Percentiles rank a stretch among this genome's conserved stretches.
These are phyloP conservation scores for Syncephalastrum sp. DNA, from an alignment of 371 early-diverging fungal species.

Conservation along the genomic window DNA sequence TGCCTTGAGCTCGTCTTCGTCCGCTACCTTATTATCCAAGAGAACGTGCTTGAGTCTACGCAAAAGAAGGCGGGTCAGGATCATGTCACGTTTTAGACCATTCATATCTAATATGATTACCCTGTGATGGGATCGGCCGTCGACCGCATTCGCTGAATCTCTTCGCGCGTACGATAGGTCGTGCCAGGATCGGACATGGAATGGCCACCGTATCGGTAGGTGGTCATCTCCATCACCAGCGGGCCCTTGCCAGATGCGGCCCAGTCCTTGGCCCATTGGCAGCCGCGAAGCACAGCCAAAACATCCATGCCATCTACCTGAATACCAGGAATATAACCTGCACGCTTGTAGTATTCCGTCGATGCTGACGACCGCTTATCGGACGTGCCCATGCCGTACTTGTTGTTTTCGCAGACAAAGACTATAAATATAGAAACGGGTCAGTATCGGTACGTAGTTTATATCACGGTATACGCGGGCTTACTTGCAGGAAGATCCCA, in stretches of 20 bases:
- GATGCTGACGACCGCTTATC: constrained; percentile 90
- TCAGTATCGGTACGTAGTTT: not conserved
- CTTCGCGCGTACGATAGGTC: constrained; percentile 96
- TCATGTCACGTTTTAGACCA: constrained; percentile 44
- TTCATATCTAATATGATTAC: constrained; percentile 71
- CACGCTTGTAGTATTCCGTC: constrained; percentile 94
- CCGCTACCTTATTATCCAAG: constrained; percentile 64
- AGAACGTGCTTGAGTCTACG: constrained; percentile 63
- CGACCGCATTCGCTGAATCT: constrained; percentile 96
- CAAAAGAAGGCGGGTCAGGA: not conserved
- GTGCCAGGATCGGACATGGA: constrained; percentile 99
- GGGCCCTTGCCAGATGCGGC: constrained; percentile 89
- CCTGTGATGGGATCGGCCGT: constrained; percentile 94
- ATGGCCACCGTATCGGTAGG: constrained; percentile 99
- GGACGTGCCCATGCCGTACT: constrained; percentile 99
- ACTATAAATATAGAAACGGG: constrained; percentile 28
- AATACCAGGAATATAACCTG: constrained; percentile 94
- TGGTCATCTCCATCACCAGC: constrained; percentile 94
- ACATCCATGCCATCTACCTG: constrained; percentile 95
- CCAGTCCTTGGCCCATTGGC: constrained; percentile 85
- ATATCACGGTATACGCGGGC: not conserved
- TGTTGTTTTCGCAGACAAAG: constrained; percentile 99
- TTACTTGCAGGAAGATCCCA: constrained; percentile 84
- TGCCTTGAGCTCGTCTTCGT: constrained; percentile 89
- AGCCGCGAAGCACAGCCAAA: constrained; percentile 88